Evolutionary conservation across 148 eudicot species (phyloP), one percentile per base, ranked within the genome.

Genomic region (Chenopodium album): DNA sequence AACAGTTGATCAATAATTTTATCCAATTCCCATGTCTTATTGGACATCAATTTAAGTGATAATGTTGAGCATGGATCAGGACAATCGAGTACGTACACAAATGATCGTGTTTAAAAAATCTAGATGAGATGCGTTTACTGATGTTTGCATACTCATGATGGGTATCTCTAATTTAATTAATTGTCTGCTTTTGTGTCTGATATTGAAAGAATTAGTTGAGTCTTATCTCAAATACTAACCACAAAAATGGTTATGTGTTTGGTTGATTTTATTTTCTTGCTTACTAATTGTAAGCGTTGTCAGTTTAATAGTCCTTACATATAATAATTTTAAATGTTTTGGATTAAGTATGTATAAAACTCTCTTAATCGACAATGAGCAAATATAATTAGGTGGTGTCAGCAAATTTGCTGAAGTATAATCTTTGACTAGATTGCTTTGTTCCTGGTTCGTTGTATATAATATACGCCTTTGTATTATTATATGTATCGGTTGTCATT

Each of bases 381-480:
- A 52, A 44, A 41, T 79, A 66, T 75, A 23, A 76, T 76, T 63
- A 28, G 68, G 74, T 37, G 46, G 80, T 63, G 68, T 80, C 71
- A 48, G 65, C 73, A 76, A 84, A 34, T 71, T 23, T 71, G 75
- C 70, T 29, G 87, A 84, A 71, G 81, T 78, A 71, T 80, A 48
- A 41, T 54, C 76, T 70, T 75, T 84, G 80, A 71, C 73, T 63
- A 50, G 73, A 76, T 63, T 76, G 71, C 78, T 48, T 77, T 77
- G 78, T 84, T 71, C 48, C 66, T 63, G 37, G 75, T 75, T 76
- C 32, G 54, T 52, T 84, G 62, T 65, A 63, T 80, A 76, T 80
- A 47, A 41, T 63, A 84, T 63, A 31, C 31, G 37, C 59, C 22
- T 31, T 32, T 75, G 46, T 31, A n/a, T 77, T 81, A 85, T 77